Base-by-base conservation (phyloP, 257 asterid genomes). In the Pogostemon cablin region DNA sequence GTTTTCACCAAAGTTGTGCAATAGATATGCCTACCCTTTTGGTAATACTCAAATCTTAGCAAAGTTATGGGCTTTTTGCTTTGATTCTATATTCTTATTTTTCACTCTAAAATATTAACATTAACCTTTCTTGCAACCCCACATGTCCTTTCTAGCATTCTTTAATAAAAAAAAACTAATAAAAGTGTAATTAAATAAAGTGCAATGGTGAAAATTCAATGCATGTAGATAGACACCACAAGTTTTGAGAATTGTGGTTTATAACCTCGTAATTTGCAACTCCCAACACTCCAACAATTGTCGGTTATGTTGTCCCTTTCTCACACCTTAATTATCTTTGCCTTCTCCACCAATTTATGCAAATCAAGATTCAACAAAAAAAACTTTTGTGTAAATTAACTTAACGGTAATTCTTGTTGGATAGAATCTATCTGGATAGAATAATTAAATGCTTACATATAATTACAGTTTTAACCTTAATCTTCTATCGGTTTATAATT, bases 211-310 rank as follows among this genome's bases (percentile, higher is more conserved):
- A 49, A 72, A 65, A 69, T 68, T 82, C 77, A 79, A 56, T 76
- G 83, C 78, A 60, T 75, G 47, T 78, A 62, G 85, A 69, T 67
- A 12, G 71, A 53, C 48, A 59, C 73, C 57, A 5, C 76, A 77
- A 52, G 77, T 73, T 25, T 43, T 56, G 37, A 50, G 61, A 40
- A 68, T 72, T 35, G 57, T 60, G 72, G 70, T 74, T 77, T 78
- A 74, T 78, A 76, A 50, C 72, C 63, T 52, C 76, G 87, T 85
- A 20, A 71, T 90, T 83, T 86, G 91, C 73, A 87, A 81, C 93
- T 79, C 80, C 91, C 92, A 74, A 79, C 81, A 65, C 81, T 78
- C 62, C 59, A 72, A 85, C 74, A 81, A 69, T 78, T 82, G 95
- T 83, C 88, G 90, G 86, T 79, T 85, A 62, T 65, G 79, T 46